Percentiles rank a stretch among this genome's conserved stretches.
Conservation (phyloP, 2,329 filamentous ascomycete genomes). For the Sporothrix variecibatus region DNA sequence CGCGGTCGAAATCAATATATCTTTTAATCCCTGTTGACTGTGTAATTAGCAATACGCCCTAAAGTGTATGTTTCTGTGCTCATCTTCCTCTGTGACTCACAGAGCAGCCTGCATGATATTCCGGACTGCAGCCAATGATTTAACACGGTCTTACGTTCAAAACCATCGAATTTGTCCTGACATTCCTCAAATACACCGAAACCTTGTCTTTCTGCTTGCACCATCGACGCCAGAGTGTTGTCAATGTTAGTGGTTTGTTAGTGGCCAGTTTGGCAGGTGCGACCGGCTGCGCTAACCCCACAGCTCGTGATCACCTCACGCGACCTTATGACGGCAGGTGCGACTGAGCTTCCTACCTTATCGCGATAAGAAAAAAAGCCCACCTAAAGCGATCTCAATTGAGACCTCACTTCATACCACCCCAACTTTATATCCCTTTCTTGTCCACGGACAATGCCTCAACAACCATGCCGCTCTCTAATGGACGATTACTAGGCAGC, state of each 20-base stretch:
- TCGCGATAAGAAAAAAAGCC: conserved; percentile 21
- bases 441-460: neutral
- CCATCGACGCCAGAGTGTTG: conserved; percentile 2
- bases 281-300: neutral
- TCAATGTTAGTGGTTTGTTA: neutral
- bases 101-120: neutral
- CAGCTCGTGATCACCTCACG: neutral
- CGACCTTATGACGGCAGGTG: conserved; percentile 7
- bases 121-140: neutral
- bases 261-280: neutral
- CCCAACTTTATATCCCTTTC: neutral
- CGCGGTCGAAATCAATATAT: neutral
- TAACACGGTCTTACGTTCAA: neutral
- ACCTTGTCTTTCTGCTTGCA: neutral
- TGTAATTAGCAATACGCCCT: neutral
- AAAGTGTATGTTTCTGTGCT: neutral
- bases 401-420: neutral
- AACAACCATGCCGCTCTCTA: conserved; percentile 28
- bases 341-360: neutral
- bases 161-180: neutral
- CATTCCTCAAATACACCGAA: too few relatives aligned
- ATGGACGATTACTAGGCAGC: conserved; percentile 5
- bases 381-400: neutral
- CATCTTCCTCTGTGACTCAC: neutral
- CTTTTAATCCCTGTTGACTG: neutral